These are phyloP conservation scores for Penicillium soppii DNA, from an alignment of 495 filamentous ascomycete genomes.

Conservation along the genomic window DNA sequence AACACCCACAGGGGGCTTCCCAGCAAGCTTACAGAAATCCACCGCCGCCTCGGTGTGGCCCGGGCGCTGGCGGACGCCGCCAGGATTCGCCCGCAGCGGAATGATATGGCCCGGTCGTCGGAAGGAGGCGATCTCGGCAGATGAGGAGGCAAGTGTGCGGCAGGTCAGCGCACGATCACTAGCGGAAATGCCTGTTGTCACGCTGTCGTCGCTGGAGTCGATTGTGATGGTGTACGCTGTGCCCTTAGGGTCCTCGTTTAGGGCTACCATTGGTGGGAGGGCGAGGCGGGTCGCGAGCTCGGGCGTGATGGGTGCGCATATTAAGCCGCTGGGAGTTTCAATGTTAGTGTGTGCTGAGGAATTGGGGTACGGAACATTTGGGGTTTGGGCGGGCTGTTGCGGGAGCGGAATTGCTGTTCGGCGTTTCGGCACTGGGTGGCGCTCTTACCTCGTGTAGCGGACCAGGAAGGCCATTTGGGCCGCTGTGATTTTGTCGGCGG, in stretches of 20 bases:
- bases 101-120: slow-evolving; percentile 89
- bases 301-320: slow-evolving; percentile 81
- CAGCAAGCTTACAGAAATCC: slow-evolving; percentile 80
- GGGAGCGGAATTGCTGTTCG: too few relatives aligned
- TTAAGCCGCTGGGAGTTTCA: slow-evolving; percentile 61
- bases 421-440: slow-evolving; percentile 4
- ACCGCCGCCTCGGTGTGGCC: slow-evolving; percentile 94
- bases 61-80: slow-evolving; percentile 72
- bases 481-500: slow-evolving; percentile 79
- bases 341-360: background rate
- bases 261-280: slow-evolving; percentile 85
- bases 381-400: background rate
- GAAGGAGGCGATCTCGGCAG: slow-evolving; percentile 58
- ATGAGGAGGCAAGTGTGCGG: slow-evolving; percentile 70
- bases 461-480: slow-evolving; percentile 95
- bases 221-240: slow-evolving; percentile 91
- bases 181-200: slow-evolving; percentile 88
- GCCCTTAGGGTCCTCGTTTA: slow-evolving; percentile 79
- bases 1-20: slow-evolving; percentile 70
- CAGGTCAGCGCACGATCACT: slow-evolving; percentile 83
- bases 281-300: slow-evolving; percentile 62
- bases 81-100: slow-evolving; percentile 74
- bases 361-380: background rate
- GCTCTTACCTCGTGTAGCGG: slow-evolving; percentile 64
- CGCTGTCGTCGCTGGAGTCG: slow-evolving; percentile 67